Conservation (phyloP, 2,329 filamentous ascomycete species). For the Fusarium incarnatum region DNA sequence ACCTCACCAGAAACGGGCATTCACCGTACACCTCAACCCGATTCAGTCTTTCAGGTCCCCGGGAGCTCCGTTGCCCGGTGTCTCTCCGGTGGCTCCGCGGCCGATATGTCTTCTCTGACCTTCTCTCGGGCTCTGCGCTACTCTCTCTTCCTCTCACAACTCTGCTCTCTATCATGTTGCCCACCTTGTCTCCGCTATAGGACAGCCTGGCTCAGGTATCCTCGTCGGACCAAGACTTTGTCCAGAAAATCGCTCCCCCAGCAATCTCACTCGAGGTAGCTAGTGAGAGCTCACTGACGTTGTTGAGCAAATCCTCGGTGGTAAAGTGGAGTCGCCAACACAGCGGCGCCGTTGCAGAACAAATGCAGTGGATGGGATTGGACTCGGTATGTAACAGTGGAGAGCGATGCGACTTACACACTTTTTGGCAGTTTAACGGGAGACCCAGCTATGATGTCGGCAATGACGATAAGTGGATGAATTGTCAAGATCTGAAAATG, state of each 20-base stretch:
- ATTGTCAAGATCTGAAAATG: conserved; percentile 22
- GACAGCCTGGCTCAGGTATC: conserved; percentile 25
- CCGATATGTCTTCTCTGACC: conserved; percentile 39
- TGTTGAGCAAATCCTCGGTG: conserved; percentile 43
- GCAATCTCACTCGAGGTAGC: conserved; percentile 44
- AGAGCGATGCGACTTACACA: conserved; percentile 43
- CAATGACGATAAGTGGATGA: conserved; percentile 34
- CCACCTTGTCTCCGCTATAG: conserved; percentile 39
- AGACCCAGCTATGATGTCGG: conserved; percentile 43
- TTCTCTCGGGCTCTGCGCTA: conserved; percentile 40
- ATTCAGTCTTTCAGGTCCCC: conserved; percentile 18
- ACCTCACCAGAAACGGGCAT: conserved; percentile 19
- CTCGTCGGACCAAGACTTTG: conserved; percentile 39
- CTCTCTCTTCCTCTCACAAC: conserved; percentile 37
- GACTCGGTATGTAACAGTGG: conserved; percentile 38
- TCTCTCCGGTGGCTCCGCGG: conserved; percentile 43
- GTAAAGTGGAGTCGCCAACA: conserved; percentile 43
- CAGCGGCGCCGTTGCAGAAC: conserved; percentile 31
- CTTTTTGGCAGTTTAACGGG: conserved; percentile 26
- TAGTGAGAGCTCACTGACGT: conserved; percentile 42
- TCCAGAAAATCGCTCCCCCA: conserved; percentile 32
- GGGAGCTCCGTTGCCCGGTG: conserved; percentile 36
- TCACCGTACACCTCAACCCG: conserved; percentile 46
- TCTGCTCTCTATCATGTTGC: conserved; percentile 26
- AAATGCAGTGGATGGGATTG: conserved; percentile 39